These are phyloP conservation scores for Eutypella sp. DNA, from an alignment of 2,329 filamentous ascomycete genomes.

Conservation along the genomic window DNA sequence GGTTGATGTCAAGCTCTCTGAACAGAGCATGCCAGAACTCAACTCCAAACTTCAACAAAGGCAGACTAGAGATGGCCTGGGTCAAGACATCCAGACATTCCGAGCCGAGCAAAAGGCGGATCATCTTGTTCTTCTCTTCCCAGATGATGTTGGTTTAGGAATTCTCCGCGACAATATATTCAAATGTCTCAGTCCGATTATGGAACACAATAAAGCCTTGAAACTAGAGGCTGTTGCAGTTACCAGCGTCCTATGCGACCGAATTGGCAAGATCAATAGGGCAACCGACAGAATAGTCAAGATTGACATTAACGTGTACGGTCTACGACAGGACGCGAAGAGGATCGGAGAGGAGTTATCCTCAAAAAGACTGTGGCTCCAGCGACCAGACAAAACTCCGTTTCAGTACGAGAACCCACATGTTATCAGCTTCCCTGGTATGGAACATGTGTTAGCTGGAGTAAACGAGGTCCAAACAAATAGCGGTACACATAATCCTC, in stretches of 20 bases:
- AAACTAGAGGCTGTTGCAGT: conserved; percentile 18
- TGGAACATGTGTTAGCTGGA: conserved; percentile 10
- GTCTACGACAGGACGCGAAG: conserved; percentile 13
- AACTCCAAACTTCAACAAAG: conserved; percentile 11
- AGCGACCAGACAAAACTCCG: conserved; percentile 22
- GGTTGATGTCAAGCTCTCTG: conserved; percentile 20
- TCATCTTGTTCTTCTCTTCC: conserved; percentile 18
- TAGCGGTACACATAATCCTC: conserved; percentile 7
- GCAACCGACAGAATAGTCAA: conserved; percentile 23
- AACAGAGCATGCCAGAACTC: conserved; percentile 14
- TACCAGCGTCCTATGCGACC: conserved; percentile 14
- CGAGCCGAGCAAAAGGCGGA: conserved; percentile 10
- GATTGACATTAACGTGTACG: conserved; percentile 34
- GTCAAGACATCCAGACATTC: conserved; percentile 14
- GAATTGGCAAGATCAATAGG: conserved; percentile 21
- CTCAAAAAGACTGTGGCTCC: conserved; percentile 28
- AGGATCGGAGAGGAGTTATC: conserved; percentile 26
- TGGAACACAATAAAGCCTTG: conserved; percentile 7
- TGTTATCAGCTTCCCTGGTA: conserved; percentile 17
- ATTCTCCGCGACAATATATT: conserved; percentile 15
- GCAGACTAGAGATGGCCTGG: background rate
- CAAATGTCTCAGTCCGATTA: conserved; percentile 12
- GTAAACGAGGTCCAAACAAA: conserved; percentile 9
- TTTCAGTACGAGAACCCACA: conserved; percentile 29
- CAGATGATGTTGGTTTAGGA: conserved; percentile 18